Percentiles rank a stretch among this genome's conserved stretches.
Evolutionary conservation across 208 protist species (phyloP).

Genomic region (Acanthamoeba polyphaga): DNA sequence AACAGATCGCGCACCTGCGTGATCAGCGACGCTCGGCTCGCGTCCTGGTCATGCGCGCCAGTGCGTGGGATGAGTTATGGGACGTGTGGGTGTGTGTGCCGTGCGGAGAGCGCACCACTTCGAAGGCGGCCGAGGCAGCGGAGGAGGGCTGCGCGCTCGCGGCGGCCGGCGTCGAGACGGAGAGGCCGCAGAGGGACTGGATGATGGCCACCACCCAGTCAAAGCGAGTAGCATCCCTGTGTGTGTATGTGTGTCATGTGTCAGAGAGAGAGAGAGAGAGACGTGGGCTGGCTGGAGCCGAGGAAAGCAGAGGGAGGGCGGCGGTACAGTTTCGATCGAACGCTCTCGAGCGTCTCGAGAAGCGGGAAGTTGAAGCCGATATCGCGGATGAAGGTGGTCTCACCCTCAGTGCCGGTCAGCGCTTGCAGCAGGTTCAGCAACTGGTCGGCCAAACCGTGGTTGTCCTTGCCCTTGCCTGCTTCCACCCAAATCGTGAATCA

Average conservation of each 20-base stretch:
- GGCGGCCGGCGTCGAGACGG: neutral
- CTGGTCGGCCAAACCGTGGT: neutral
- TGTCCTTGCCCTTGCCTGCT: slow-evolving; percentile 52
- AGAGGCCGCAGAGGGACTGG: slow-evolving; percentile 10
- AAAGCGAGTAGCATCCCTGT: slow-evolving; percentile 48
- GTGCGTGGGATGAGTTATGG: neutral
- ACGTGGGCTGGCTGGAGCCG: neutral
- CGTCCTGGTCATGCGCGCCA: neutral
- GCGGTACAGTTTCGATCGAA: slow-evolving; percentile 24
- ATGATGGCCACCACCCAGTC: slow-evolving; percentile 69
- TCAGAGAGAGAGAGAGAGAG: neutral
- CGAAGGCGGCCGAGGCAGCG: neutral
- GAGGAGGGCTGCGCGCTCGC: neutral
- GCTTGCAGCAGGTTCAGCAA: slow-evolving; percentile 57
- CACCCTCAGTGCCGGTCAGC: slow-evolving; percentile 42
- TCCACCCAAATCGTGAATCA: neutral
- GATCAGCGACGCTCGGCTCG: slow-evolving; percentile 63
- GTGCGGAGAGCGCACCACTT: slow-evolving; percentile 32
- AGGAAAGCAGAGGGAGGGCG: neutral
- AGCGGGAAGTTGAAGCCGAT: slow-evolving; percentile 46
- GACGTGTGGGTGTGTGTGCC: neutral
- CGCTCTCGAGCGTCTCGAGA: slow-evolving; percentile 25
- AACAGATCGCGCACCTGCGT: slow-evolving; percentile 68
- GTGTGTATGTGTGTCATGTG: no score
- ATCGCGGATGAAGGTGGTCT: slow-evolving; percentile 40